Evolutionary conservation across 208 protist species (phyloP), one percentile per base, ranked within the genome.

Genomic region (Leishmania turanica): DNA sequence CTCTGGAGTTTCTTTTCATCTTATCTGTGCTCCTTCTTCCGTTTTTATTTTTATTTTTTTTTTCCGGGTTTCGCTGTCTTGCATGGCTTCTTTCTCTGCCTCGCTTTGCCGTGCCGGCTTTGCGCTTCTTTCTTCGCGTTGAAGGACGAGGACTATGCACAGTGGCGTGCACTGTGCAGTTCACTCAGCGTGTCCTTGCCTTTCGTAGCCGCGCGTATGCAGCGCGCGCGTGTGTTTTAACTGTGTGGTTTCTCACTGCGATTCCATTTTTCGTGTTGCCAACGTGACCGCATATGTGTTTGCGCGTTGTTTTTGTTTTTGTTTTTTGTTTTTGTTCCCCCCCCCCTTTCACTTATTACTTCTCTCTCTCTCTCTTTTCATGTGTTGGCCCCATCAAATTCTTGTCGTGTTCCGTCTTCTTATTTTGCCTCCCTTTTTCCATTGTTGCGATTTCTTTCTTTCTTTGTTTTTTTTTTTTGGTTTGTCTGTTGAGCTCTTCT

Each of bases 1-100:
- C 71, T 60, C 34, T 75, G 15, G 40, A 54, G 13, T 68, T 37
- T 56, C 76, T 51, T 66, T 68, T 78, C 13, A 51, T 53, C 78
- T 24, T 81, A 31, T 21, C 54, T 15, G 21, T 68, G 7, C 51
- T 75, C 5, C n/a, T 40, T 21, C 17, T 17, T 81, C 54, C 34
- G 31, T 66, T 49, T 64, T 78, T 73, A 49, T 40, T 64, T 19
- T 13, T 4, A 54, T 1, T 13, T 62, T 11, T 27, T n/a, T 31
- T 47, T 72, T 15, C 9, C 17, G 13, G 0, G 42, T 42, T 66
- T 8, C 13, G 11, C 34, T 66, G 62, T 37, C 62, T 4, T 13
- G 24, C 24, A 15, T 9, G 6, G 37, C 40, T 37, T 17, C 19
- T n/a, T 6, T 45, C 56, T 77, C 34, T 76, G 15, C n/a, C 34